Evolutionary conservation across 257 asterid genomes (phyloP).

Genomic region (Plectranthus barbatus): DNA sequence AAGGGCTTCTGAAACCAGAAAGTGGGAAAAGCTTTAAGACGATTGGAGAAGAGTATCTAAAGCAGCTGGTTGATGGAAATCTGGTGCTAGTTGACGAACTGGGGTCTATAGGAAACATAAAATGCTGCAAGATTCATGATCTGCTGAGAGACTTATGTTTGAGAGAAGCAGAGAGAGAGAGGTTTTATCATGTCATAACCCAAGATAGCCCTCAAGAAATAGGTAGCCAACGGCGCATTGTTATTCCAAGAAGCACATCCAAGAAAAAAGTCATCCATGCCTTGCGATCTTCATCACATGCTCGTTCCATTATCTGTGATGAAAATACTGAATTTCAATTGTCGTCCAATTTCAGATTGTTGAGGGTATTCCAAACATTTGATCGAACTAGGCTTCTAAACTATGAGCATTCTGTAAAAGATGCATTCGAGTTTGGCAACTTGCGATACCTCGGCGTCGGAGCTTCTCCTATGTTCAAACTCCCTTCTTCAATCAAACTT

Average conservation of each 20-base stretch:
- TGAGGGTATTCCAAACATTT: too few species aligned
- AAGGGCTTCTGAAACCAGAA: not conserved
- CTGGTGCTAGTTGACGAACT: not conserved
- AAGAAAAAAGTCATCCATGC: not conserved
- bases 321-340: not conserved
- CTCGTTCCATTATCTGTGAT: not conserved
- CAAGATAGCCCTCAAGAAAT: not conserved
- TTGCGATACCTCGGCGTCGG: not conserved
- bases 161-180: not conserved
- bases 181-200: not conserved
- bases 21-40: not conserved
- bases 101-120: not conserved
- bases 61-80: not conserved
- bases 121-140: too few species aligned
- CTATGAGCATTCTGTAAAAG: too few species aligned
- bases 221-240: not conserved
- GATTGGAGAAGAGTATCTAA: not conserved
- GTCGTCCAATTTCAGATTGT: not conserved
- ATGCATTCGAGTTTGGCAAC: not conserved
- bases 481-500: not conserved
- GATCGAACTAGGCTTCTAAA: too few species aligned
- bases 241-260: not conserved
- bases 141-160: not conserved
- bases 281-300: not conserved
- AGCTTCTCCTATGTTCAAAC: accelerated